Conservation (phyloP, 1,284 basidiomycete genomes). For the Boletus albobrunnescens region DNA sequence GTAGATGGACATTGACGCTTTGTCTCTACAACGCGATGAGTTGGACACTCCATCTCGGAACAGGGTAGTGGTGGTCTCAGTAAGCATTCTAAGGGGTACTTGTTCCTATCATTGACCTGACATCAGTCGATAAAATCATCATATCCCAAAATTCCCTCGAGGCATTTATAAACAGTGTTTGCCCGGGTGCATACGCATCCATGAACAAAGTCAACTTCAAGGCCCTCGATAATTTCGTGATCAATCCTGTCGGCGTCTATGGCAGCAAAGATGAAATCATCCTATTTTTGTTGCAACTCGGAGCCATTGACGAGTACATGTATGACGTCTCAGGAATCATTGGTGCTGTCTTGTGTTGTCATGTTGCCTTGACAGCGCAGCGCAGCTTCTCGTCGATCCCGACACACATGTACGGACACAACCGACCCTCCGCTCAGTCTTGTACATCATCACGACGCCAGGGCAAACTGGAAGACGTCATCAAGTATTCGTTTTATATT, state of each 20-base stretch:
- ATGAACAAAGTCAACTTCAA: conserved; percentile 53
- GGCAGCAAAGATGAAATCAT: conserved; percentile 50
- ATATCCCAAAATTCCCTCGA: conserved; percentile 46
- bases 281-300: conserved; percentile 38
- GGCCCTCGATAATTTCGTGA: conserved; percentile 38
- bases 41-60: conserved; percentile 46
- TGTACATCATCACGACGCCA: conserved; percentile 41
- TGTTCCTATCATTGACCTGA: not conserved
- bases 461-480: conserved; percentile 10
- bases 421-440: conserved; percentile 45
- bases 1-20: conserved; percentile 23
- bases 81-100: conserved; percentile 17
- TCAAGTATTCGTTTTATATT: conserved; percentile 49
- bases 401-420: conserved; percentile 18
- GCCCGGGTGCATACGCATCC: conserved; percentile 43
- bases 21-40: conserved; percentile 11
- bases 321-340: conserved; percentile 20
- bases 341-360: not conserved
- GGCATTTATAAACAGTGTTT: conserved; percentile 42
- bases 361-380: conserved; percentile 8
- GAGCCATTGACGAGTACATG: conserved; percentile 37
- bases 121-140: conserved; percentile 54
- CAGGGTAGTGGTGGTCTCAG: conserved; percentile 49
- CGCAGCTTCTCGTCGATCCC: conserved; percentile 22
- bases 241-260: conserved; percentile 54